Conservation (phyloP, 306 rosid species). For the Acacia crassicarpa region DNA sequence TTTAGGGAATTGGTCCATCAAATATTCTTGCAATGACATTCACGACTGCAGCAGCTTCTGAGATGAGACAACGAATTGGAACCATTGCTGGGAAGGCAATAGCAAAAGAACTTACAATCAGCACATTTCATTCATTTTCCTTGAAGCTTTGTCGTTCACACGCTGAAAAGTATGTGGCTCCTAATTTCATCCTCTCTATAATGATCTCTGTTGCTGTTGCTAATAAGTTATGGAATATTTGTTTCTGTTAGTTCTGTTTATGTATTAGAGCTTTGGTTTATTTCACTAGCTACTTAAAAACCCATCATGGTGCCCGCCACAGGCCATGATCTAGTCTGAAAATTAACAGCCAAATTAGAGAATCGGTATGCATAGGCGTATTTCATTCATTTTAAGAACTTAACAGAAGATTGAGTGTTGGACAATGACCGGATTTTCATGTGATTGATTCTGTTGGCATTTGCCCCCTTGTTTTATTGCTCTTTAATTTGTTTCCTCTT, state of each 20-base stretch:
- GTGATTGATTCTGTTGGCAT: background rate
- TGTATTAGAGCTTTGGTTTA: conserved; percentile 10
- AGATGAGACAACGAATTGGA: conserved; percentile 95
- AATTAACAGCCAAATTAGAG: conserved; percentile 1
- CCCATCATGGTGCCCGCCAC: conserved; percentile 2
- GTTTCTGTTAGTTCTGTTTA: conserved; percentile 14
- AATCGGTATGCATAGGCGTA: background rate
- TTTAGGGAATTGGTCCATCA: conserved; percentile 69
- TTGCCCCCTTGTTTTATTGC: background rate
- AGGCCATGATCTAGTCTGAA: conserved; percentile 13
- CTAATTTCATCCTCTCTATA: conserved; percentile 23
- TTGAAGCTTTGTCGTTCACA: conserved; percentile 91
- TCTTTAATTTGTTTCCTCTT: background rate
- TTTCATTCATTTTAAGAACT: conserved; percentile 15
- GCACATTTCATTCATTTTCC: conserved; percentile 97
- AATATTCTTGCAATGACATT: conserved; percentile 95
- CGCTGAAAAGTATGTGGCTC: conserved; percentile 75
- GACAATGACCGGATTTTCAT: background rate
- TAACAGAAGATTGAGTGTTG: background rate
- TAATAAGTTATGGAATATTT: conserved; percentile 27
- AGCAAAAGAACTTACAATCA: conserved; percentile 84
- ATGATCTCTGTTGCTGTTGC: background rate
- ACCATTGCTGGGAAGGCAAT: conserved; percentile 73
- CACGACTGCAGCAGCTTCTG: conserved; percentile 93
- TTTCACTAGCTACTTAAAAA: conserved; percentile 18